Evolutionary conservation across 2,329 filamentous ascomycete species (phyloP).

Genomic region (Fusarium nanum): DNA sequence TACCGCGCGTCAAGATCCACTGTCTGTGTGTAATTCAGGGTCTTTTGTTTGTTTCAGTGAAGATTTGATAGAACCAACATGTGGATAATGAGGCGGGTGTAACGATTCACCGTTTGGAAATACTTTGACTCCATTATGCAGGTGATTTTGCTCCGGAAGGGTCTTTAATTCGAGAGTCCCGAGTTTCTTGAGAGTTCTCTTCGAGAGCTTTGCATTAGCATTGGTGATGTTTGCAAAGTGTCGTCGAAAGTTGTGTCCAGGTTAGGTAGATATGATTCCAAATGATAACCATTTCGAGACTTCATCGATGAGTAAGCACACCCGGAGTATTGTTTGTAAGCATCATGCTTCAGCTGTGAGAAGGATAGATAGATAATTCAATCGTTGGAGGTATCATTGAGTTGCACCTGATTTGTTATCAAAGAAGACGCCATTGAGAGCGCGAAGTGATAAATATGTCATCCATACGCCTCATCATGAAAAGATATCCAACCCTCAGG

Average conservation of each 20-base stretch:
- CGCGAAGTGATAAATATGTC: neutral
- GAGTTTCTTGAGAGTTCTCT: no score
- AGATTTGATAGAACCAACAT: neutral
- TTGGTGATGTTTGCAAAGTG: neutral
- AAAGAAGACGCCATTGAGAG: neutral
- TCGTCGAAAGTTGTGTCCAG: neutral
- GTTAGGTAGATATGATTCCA: slow-evolving; percentile 6
- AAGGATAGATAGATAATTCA: neutral
- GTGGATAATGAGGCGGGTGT: neutral
- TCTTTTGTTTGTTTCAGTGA: slow-evolving; percentile 2
- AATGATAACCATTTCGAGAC: neutral
- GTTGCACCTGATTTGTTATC: neutral
- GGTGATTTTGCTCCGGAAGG: rapidly evolving
- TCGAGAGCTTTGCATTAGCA: neutral
- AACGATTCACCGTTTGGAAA: neutral
- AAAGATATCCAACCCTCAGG: neutral
- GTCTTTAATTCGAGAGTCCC: neutral
- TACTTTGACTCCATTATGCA: neutral
- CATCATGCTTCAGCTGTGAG: neutral
- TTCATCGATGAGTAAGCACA: slow-evolving; percentile 26
- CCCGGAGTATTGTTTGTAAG: neutral
- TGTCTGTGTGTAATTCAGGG: neutral
- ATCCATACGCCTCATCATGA: neutral
- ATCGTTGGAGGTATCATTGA: neutral
- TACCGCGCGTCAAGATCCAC: slow-evolving; percentile 8